Evolutionary conservation across 495 filamentous ascomycete genomes (phyloP).

Genomic region (Immersiella caudata): DNA sequence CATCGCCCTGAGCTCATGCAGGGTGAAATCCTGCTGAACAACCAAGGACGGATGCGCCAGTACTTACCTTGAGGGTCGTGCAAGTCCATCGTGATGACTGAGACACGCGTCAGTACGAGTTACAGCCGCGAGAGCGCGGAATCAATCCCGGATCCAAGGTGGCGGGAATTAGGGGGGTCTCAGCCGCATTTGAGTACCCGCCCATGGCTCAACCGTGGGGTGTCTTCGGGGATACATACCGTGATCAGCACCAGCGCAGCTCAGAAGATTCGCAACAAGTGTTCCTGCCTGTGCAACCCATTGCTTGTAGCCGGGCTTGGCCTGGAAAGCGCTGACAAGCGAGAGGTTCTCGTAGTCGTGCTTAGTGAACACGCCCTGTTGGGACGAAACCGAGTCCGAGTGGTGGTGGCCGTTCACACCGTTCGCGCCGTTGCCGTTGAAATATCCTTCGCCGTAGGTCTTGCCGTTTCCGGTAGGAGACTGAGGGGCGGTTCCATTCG

Average conservation of each 20-base stretch:
- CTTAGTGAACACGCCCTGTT: conserved; percentile 49
- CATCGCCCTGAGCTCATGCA: conserved; percentile 15
- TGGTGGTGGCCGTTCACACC: conserved; percentile 23
- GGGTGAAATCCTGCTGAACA: not conserved
- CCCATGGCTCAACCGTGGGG: not conserved
- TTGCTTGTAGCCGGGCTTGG: conserved; percentile 92
- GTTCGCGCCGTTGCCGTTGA: conserved; percentile 34
- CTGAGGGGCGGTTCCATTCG: conserved; percentile 26
- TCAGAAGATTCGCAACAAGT: conserved; percentile 89
- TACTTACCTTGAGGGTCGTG: conserved; percentile 88
- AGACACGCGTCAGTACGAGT: conserved; percentile 34
- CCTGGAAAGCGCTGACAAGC: conserved; percentile 66
- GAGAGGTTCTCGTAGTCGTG: conserved; percentile 62
- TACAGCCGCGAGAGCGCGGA: not conserved
- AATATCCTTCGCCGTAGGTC: conserved; percentile 27
- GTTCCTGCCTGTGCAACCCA: conserved; percentile 99
- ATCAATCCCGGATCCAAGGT: not conserved
- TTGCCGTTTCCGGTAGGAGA: conserved; percentile 31
- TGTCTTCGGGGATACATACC: conserved; percentile 38
- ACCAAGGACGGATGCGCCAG: not conserved
- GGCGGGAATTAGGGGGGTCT: not conserved
- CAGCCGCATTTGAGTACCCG: not conserved
- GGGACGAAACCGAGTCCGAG: conserved; percentile 26
- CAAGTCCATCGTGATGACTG: conserved; percentile 93
- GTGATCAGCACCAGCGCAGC: conserved; percentile 94